Evolutionary conservation across 2,329 filamentous ascomycete genomes (phyloP).

Genomic region (Trichoderma sp.): DNA sequence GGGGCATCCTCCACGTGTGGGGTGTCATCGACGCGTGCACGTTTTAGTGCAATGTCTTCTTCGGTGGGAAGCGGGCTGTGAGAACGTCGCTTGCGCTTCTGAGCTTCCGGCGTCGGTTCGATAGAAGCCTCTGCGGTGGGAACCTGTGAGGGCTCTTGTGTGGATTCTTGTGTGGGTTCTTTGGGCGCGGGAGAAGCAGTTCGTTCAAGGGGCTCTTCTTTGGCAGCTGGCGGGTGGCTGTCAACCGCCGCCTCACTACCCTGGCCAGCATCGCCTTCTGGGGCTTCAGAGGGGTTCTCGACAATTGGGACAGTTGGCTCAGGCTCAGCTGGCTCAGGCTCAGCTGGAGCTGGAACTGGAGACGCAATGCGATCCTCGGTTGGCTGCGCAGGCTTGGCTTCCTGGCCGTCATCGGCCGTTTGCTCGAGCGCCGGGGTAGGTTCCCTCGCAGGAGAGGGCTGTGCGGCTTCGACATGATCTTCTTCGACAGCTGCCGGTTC

Average conservation of each 20-base stretch:
- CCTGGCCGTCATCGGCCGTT: slow-evolving; percentile 16
- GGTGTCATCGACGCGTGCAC: slow-evolving; percentile 42
- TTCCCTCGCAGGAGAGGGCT: not conserved
- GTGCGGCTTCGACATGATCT: not conserved
- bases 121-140: not conserved
- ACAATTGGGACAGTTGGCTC: slow-evolving; percentile 1
- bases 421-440: slow-evolving; percentile 16
- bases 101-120: slow-evolving; percentile 41
- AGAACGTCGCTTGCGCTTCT: slow-evolving; percentile 67
- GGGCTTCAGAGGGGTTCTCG: not conserved
- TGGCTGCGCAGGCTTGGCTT: slow-evolving; percentile 17
- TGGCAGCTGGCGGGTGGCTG: slow-evolving; percentile 5
- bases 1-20: slow-evolving; percentile 6
- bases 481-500: not conserved
- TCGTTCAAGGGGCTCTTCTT: not conserved
- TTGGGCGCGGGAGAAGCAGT: not conserved
- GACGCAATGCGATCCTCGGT: slow-evolving; percentile 20
- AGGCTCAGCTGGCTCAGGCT: slow-evolving; percentile 9
- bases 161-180: slow-evolving; percentile 11
- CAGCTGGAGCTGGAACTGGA: slow-evolving; percentile 20
- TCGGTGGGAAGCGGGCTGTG: slow-evolving; percentile 56
- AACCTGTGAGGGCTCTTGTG: not conserved
- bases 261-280: slow-evolving; percentile 15
- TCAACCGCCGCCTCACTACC: not conserved
- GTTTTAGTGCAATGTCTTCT: slow-evolving; percentile 55